Conservation (phyloP, 768 basidiomycete genomes). For the Boletellus ananas region DNA sequence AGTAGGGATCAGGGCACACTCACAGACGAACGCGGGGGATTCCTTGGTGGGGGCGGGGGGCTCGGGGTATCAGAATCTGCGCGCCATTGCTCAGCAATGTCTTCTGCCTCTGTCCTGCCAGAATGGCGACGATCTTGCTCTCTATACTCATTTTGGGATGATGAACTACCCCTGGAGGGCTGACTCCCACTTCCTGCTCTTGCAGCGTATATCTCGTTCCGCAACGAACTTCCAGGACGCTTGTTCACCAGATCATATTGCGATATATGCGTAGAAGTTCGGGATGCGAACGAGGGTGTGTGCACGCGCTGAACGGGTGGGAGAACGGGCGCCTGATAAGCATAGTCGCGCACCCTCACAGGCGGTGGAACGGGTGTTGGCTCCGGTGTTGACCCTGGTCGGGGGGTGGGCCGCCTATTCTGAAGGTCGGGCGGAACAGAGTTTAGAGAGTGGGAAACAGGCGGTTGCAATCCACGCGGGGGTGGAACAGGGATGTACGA, state of each 20-base stretch:
- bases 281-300: conserved; percentile 24
- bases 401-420: conserved; percentile 3
- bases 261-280: conserved; percentile 28
- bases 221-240: conserved; percentile 22
- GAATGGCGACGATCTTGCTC: conserved; percentile 11
- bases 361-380: conserved; percentile 21
- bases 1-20: conserved; percentile 1
- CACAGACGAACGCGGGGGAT: conserved; percentile 20
- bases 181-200: conserved; percentile 26
- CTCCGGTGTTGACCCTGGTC: conserved; percentile 10
- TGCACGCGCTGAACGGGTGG: conserved; percentile 11
- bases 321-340: conserved; percentile 20
- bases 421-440: conserved; percentile 14
- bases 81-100: conserved; percentile 30
- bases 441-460: conserved; percentile 12
- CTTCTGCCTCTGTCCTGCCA: conserved; percentile 25
- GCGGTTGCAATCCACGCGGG: conserved; percentile 19
- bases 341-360: conserved; percentile 27
- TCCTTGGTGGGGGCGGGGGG: conserved; percentile 7
- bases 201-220: conserved; percentile 21
- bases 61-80: conserved; percentile 22
- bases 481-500: conserved; percentile 21
- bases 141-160: conserved; percentile 16
- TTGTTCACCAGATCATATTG: conserved; percentile 31
- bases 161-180: conserved; percentile 11